Percentiles rank a stretch among this genome's conserved stretches.
phyloP scores from a whole-genome alignment of 108 stramenopile genomes.

The Fragilariopsis cylindrus region DNA sequence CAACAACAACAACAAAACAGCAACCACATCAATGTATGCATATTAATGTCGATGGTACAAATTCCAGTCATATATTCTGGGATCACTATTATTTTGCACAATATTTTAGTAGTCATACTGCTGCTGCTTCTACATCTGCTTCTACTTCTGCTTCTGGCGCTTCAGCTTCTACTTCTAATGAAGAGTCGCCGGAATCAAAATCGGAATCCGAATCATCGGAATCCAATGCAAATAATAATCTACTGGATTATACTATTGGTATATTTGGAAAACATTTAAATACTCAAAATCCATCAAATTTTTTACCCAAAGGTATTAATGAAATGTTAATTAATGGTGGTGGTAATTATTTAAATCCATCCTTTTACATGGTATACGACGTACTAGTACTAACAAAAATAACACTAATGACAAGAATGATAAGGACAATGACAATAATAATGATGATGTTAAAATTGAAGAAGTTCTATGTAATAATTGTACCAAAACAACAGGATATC shows the following conservation, averaged over 20 bases:
- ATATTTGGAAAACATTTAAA: constrained; percentile 52
- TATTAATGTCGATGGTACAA: constrained; percentile 18
- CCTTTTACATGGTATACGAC: constrained; percentile 16
- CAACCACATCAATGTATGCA: constrained; percentile 35
- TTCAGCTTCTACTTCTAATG: not conserved
- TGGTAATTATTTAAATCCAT: constrained; percentile 35
- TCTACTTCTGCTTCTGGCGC: not conserved
- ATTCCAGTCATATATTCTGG: constrained; percentile 30
- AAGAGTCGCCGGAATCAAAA: too few relatives aligned
- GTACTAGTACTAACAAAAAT: not conserved
- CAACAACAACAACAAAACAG: too few relatives aligned
- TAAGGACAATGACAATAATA: not conserved
- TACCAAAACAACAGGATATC: constrained; percentile 26
- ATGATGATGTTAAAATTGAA: not conserved
- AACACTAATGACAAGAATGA: not conserved
- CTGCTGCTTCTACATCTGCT: not conserved
- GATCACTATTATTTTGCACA: constrained; percentile 34
- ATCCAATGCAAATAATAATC: not conserved
- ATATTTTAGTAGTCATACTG: constrained; percentile 4
- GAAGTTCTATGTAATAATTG: constrained; percentile 31
- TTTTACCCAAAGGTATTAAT: constrained; percentile 39
- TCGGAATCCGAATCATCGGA: not conserved
- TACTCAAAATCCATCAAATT: constrained; percentile 27
- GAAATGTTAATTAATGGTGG: constrained; percentile 46
- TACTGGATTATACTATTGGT: constrained; percentile 36